Evolutionary conservation across 164 flowering plant species (phyloP), one percentile per base, ranked within the genome.

Genomic region (Vitis rupestris): DNA sequence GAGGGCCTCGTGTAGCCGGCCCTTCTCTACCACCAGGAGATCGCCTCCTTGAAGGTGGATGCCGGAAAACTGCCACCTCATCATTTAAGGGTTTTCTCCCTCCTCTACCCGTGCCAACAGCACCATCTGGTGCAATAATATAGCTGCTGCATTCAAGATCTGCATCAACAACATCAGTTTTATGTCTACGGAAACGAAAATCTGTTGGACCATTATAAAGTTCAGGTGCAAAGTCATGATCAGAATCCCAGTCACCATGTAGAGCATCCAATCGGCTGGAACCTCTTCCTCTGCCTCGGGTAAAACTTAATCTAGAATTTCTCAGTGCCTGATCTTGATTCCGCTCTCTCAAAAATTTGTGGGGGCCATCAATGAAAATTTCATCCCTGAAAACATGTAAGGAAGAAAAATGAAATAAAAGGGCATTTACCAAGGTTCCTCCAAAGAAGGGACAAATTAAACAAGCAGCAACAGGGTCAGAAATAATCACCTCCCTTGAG

Each of bases 401-500:
- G n/a, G 44, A 64, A 68, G 57, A 48, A 56, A 47, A 47, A 68
- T 12, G 8, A 66, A 64, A 75, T 15, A 52, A 31, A 15, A 49
- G 14, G 12, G 15, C 29, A 78, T n/a, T 9, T 11, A 56, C 1
- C 9, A 31, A 52, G 3, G 2, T 37, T 3, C 29, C 6, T 53
- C 3, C 10, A 44, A 53, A 62, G 12, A 16, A n/a, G 61, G 60
- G 64, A 68, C 6, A 68, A 61, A 10, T 12, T 14, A 44, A 51
- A 70, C 19, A 63, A 62, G 17, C 5, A 67, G 10, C 8, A 55
- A 71, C 19, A 69, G 10, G 15, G 68, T 17, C 55, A 61, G 31
- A 30, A 68, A 72, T 72, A 67, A 73, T 80, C 83, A 90, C 94
- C 92, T 82, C 72, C 87, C 87, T 44, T 82, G 78, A 9, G 75